phyloP scores from a whole-genome alignment of 2,329 filamentous ascomycete species.

The Saccharata proteae region DNA sequence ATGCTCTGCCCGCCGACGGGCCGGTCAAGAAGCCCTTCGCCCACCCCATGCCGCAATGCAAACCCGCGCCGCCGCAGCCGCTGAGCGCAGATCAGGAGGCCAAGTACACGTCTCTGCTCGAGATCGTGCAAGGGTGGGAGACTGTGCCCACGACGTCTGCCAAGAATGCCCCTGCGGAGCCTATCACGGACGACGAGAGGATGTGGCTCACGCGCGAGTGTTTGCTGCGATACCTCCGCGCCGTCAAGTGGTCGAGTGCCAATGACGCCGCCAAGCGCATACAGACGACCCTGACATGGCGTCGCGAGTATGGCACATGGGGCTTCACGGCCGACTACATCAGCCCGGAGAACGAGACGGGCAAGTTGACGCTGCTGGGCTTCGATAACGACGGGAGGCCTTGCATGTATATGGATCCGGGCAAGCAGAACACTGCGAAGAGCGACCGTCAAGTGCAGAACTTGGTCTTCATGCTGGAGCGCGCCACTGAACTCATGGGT shows the following conservation, averaged over 20 bases:
- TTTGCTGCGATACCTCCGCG: slow-evolving; percentile 81
- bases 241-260: slow-evolving; percentile 72
- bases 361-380: slow-evolving; percentile 83
- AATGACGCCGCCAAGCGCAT: slow-evolving; percentile 68
- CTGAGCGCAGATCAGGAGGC: slow-evolving; percentile 65
- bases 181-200: slow-evolving; percentile 66
- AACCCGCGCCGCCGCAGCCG: slow-evolving; percentile 42
- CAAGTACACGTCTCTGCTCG: slow-evolving; percentile 72
- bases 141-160: slow-evolving; percentile 53
- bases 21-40: slow-evolving; percentile 19
- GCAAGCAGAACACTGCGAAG: slow-evolving; percentile 81
- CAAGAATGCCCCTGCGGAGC: slow-evolving; percentile 44
- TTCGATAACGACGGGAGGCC: slow-evolving; percentile 79
- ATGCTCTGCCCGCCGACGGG: slow-evolving; percentile 3
- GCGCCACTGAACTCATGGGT: slow-evolving; percentile 75
- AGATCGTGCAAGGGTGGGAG: slow-evolving; percentile 57
- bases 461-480: slow-evolving; percentile 90
- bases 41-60: slow-evolving; percentile 36
- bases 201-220: slow-evolving; percentile 91
- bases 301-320: slow-evolving; percentile 77
- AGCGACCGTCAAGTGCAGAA: slow-evolving; percentile 84
- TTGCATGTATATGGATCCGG: slow-evolving; percentile 82
- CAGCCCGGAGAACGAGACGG: slow-evolving; percentile 86
- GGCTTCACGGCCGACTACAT: slow-evolving; percentile 73
- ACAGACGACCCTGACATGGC: slow-evolving; percentile 71